phyloP scores from a whole-genome alignment of 164 flowering plant genomes.

The Stephania yunnanensis region DNA sequence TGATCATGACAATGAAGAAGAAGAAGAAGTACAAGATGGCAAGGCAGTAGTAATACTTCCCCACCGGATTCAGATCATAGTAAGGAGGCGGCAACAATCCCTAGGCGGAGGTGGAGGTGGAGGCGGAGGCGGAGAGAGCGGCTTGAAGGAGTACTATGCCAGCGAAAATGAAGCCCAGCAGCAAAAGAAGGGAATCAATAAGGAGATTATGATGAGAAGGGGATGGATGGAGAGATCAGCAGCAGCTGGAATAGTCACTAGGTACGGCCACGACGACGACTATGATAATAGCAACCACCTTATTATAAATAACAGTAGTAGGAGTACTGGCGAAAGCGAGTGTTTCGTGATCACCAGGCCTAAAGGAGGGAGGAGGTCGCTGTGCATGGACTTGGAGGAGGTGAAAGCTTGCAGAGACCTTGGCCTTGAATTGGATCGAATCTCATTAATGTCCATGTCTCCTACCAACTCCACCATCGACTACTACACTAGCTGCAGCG shows the following conservation, averaged over 20 bases:
- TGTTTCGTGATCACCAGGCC: conserved; percentile 46
- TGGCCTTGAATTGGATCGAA: conserved; percentile 49
- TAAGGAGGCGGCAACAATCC: conserved; percentile 24
- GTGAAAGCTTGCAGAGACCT: conserved; percentile 69
- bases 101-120: conserved; percentile 2
- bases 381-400: conserved; percentile 65
- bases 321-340: conserved; percentile 15
- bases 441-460: conserved; percentile 23
- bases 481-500: conserved; percentile 37
- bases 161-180: conserved; percentile 41
- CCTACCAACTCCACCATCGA: conserved; percentile 23
- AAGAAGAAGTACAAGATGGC: no score
- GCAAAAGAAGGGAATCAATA: background rate
- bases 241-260: conserved; percentile 7
- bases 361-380: conserved; percentile 44
- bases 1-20: conserved; percentile 20
- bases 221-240: conserved; percentile 22
- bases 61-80: conserved; percentile 16
- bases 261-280: background rate
- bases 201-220: conserved; percentile 17
- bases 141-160: conserved; percentile 31
- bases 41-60: no score
- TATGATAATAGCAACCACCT: background rate
- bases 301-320: no score
- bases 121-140: background rate